Evolutionary conservation across 768 basidiomycete genomes (phyloP).

Genomic region (Lactarius vividus): DNA sequence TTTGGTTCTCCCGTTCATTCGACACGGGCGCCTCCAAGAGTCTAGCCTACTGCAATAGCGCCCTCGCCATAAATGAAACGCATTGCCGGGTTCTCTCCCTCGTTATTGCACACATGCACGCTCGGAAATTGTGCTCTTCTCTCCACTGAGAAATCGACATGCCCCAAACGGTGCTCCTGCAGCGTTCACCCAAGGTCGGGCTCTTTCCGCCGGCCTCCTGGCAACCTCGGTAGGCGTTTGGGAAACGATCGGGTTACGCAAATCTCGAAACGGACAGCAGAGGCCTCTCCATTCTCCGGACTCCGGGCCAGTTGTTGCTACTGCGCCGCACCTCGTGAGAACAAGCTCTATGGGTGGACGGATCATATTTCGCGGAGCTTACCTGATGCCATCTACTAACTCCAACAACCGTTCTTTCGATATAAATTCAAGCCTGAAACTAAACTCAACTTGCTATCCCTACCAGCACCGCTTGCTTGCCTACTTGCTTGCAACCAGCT

Average conservation of each 20-base stretch:
- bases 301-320: not conserved
- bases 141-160: not conserved
- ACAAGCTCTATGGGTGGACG: not conserved
- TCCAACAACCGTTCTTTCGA: not conserved
- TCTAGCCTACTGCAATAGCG: not conserved
- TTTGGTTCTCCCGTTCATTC: not conserved
- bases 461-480: not conserved
- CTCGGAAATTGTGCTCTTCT: not conserved
- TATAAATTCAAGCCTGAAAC: not conserved
- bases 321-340: slow-evolving; percentile 8
- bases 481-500: not conserved
- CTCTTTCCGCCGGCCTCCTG: slow-evolving; percentile 10
- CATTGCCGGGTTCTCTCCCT: not conserved
- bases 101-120: not conserved
- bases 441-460: not conserved
- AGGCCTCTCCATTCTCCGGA: slow-evolving; percentile 7
- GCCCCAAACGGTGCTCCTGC: not conserved
- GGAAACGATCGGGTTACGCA: not conserved
- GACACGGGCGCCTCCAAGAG: not conserved
- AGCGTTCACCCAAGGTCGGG: not conserved
- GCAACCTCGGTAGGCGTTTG: not conserved
- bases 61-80: not conserved
- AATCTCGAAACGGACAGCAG: not conserved
- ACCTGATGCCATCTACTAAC: not conserved
- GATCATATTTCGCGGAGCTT: slow-evolving; percentile 14